These are phyloP conservation scores for Corylus heterophylla DNA, from an alignment of 306 rosid species.

Conservation along the genomic window DNA sequence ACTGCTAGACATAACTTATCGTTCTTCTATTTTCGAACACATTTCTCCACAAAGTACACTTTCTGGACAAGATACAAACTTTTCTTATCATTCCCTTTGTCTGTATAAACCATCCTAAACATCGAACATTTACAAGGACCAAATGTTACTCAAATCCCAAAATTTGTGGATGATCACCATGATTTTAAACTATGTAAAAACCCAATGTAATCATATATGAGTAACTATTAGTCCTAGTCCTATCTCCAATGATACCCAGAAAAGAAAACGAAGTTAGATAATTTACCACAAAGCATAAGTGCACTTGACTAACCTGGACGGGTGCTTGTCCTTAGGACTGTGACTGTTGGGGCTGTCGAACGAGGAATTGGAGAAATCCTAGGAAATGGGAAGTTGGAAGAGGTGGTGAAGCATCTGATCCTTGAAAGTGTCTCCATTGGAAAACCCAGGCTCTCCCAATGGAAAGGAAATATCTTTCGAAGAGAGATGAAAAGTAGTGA, in stretches of 20 bases:
- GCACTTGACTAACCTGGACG: conserved; percentile 41
- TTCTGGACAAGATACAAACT: neutral
- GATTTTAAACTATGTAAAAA: neutral
- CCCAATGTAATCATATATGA: neutral
- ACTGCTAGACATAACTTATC: no score
- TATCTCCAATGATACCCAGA: neutral
- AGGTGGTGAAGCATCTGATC: conserved; percentile 43
- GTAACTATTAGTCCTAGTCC: neutral
- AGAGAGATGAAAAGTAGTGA: neutral
- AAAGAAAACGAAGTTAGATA: neutral
- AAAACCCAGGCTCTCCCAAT: neutral
- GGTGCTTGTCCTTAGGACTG: conserved; percentile 42
- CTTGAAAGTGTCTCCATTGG: conserved; percentile 57
- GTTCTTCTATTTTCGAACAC: neutral
- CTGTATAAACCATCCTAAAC: neutral
- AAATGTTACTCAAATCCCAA: neutral
- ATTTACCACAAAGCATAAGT: neutral
- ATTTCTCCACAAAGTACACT: neutral
- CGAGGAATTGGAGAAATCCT: conserved; percentile 36
- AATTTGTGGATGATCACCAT: neutral
- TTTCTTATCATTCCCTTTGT: neutral
- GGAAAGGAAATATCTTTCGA: neutral
- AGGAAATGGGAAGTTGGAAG: conserved; percentile 33
- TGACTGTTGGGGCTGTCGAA: conserved; percentile 30
- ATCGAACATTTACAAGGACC: neutral